Percentiles rank a stretch among this genome's conserved stretches.
These are phyloP conservation scores for Exophiala xenobiotica DNA, from an alignment of 2,329 filamentous ascomycete genomes.

Conservation along the genomic window DNA sequence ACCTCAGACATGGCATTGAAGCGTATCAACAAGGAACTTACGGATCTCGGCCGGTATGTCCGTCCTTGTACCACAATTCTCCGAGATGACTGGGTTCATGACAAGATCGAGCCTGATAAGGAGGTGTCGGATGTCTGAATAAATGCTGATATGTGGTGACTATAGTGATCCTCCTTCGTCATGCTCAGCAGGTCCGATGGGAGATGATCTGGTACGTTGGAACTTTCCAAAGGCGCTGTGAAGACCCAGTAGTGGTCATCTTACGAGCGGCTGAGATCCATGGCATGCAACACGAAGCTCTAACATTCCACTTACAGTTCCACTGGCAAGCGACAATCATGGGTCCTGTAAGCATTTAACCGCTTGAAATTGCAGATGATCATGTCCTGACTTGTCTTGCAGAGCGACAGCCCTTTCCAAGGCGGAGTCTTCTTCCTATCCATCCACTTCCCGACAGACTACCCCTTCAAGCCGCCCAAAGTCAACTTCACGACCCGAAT, in stretches of 20 bases:
- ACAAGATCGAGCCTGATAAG: conserved; percentile 6
- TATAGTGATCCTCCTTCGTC: conserved; percentile 93
- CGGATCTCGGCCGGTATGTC: conserved; percentile 52
- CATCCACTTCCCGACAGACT: conserved; percentile 99
- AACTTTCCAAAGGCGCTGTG: conserved; percentile 20
- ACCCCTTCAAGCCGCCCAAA: conserved; percentile 99
- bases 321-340: conserved; percentile 99
- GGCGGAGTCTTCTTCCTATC: conserved; percentile 98
- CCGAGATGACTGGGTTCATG: conserved; percentile 5
- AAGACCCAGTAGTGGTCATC: conserved; percentile 3
- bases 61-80: background rate
- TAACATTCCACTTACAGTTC: conserved; percentile 63
- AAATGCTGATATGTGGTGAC: conserved; percentile 27
- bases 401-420: conserved; percentile 96
- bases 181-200: conserved; percentile 94
- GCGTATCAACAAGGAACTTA: conserved; percentile 56
- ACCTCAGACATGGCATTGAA: conserved; percentile 49
- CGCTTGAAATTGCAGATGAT: background rate
- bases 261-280: conserved; percentile 2
- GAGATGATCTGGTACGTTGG: conserved; percentile 88
- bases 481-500: conserved; percentile 99
- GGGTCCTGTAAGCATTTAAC: conserved; percentile 77
- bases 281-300: conserved; percentile 31
- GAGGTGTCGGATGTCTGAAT: background rate
- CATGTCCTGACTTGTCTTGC: conserved; percentile 11